Evolutionary conservation across 1,284 basidiomycete genomes (phyloP).

Genomic region (Moniliella sp.): DNA sequence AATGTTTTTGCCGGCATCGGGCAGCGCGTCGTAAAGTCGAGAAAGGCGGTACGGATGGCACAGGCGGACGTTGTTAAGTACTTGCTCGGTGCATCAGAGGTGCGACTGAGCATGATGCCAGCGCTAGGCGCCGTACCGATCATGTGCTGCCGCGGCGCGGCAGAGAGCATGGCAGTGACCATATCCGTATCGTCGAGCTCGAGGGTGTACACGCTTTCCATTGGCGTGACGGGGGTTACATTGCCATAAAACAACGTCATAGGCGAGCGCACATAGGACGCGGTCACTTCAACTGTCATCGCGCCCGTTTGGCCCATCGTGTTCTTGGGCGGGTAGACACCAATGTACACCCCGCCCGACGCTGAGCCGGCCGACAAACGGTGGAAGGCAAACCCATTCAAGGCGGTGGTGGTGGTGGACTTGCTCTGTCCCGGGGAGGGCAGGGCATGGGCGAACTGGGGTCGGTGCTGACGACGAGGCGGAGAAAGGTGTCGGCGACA

Average conservation of each 20-base stretch:
- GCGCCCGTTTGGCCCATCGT: slow-evolving; percentile 5
- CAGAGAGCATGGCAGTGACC: slow-evolving; percentile 23
- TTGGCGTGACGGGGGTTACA: neutral
- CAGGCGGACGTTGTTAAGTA: slow-evolving; percentile 31
- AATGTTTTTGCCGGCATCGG: slow-evolving; percentile 1
- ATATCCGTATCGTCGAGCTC: slow-evolving; percentile 29
- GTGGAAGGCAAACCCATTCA: too few relatives aligned
- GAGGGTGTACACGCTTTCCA: slow-evolving; percentile 4
- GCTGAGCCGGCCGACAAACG: slow-evolving; percentile 1
- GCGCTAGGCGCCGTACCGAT: slow-evolving; percentile 3
- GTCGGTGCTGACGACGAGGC: neutral
- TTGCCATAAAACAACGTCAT: neutral
- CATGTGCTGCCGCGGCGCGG: slow-evolving; percentile 18
- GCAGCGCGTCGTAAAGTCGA: slow-evolving; percentile 2
- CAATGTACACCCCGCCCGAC: slow-evolving; percentile 13
- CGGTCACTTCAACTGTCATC: neutral
- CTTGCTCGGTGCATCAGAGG: slow-evolving; percentile 9
- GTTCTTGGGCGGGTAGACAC: slow-evolving; percentile 19
- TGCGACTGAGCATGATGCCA: slow-evolving; percentile 8
- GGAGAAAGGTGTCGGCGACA: too few relatives aligned
- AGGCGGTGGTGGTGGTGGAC: too few relatives aligned
- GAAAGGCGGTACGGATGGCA: slow-evolving; percentile 18
- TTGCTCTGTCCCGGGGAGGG: too few relatives aligned
- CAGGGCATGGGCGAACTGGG: too few relatives aligned
- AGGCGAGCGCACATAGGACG: neutral